Base-by-base conservation (phyloP, 371 early-diverging fungal species). In the Basidiobolus meristosporus region DNA sequence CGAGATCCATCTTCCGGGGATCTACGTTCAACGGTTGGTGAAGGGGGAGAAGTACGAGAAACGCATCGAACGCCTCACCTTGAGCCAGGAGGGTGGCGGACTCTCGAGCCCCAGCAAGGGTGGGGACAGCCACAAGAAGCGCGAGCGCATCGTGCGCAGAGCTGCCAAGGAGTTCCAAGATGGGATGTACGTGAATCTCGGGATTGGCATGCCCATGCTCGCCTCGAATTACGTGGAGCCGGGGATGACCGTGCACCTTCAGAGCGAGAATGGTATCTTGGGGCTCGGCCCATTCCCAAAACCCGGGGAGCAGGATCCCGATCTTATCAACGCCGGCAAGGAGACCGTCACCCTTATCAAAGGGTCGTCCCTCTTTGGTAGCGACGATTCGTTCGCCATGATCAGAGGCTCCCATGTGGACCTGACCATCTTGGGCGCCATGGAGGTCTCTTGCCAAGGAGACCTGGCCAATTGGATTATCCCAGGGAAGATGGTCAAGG, bases 401-500 rank as follows among this genome's bases (percentile, higher is more conserved):
- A 73, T 77, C 47, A 67, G 77, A 39, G 70, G 67, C 15, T 63
- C 59, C 5, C 69, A 73, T 31, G 57, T 77, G 20, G 67, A 74
- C 40, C 50, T 74, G 44, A 70, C 73, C 17, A 61, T 77, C 31
- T 50, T 77, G 16, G 77, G 77, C 20, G 78, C 65, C 12, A 60
- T 77, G 52, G 64, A 77, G 47, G 78, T 77, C 18, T 63, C 74
- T 1, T 53, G 60, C 38, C 47, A 48, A 30, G 78, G 78, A 31
- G 73, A 72, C 41, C 52, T 77, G 39, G 78, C 78, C 41, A 77
- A 77, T 62, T 73, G 73, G 73, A 73, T 73, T 44, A 68, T 73
- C 20, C 77, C 77, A 5, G 54, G 71, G 20, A 77, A 72, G 53
- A 70, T 73, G 73, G 77, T 77, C 48, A 77, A 73, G 60, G 78